Percentiles rank a stretch among this genome's conserved stretches.
These are phyloP conservation scores for Dactylellina sp. DNA, from an alignment of 2,329 filamentous ascomycete genomes.

Conservation along the genomic window DNA sequence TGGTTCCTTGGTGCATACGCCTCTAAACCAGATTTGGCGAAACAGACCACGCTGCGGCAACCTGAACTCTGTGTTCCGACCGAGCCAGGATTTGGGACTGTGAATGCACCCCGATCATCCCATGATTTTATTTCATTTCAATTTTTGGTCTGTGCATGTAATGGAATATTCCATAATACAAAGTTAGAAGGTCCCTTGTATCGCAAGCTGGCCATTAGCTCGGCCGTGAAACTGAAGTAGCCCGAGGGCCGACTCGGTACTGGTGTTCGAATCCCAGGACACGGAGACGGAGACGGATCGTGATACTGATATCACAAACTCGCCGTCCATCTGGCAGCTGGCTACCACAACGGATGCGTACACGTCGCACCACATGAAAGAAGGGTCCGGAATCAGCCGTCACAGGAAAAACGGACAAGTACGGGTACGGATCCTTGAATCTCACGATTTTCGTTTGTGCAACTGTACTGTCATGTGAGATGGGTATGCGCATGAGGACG, in stretches of 20 bases:
- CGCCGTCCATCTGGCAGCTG: no score
- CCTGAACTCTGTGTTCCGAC: background rate
- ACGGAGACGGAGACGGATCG: conserved; percentile 19
- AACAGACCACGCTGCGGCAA: background rate
- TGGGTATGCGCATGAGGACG: conserved; percentile 29
- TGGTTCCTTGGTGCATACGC: conserved; percentile 21
- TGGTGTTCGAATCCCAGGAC: conserved; percentile 1
- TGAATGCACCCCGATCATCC: conserved; percentile 10
- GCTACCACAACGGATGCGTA: no score
- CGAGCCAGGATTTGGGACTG: conserved; percentile 23
- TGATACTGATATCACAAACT: conserved; percentile 26
- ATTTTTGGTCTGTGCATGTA: conserved; percentile 19
- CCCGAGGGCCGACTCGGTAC: conserved; percentile 28
- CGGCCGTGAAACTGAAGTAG: background rate
- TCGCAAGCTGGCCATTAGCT: background rate
- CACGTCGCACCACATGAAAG: conserved; percentile 29
- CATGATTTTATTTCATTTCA: conserved; percentile 9
- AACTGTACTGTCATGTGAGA: conserved; percentile 48
- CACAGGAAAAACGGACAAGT: conserved; percentile 35
- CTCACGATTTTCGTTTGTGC: conserved; percentile 31
- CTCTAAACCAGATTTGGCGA: conserved; percentile 33
- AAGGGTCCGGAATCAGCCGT: conserved; percentile 23
- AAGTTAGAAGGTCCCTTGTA: conserved; percentile 7
- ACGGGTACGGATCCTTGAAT: conserved; percentile 17
- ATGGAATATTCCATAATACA: conserved; percentile 44